Evolutionary conservation across 768 basidiomycete genomes (phyloP).

Genomic region (Phylloporus sp.): DNA sequence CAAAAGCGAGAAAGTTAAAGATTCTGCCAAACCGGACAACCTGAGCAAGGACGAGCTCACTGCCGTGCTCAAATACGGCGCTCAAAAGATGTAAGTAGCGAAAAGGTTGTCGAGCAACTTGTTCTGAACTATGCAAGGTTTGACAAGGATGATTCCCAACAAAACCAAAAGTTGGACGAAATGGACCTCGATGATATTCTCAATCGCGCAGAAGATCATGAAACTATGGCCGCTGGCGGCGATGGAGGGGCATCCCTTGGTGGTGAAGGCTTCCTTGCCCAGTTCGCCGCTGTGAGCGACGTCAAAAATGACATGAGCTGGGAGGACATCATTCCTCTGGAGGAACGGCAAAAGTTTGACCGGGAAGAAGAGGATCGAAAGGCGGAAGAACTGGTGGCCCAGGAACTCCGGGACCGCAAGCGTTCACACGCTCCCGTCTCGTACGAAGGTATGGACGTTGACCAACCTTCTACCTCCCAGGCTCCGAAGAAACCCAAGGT

Average conservation of each 20-base stretch:
- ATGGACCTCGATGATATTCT: conserved; percentile 99
- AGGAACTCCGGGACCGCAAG: conserved; percentile 73
- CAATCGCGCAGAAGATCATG: conserved; percentile 94
- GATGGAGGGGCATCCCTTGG: conserved; percentile 93
- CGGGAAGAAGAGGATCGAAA: conserved; percentile 74
- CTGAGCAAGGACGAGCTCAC: conserved; percentile 95
- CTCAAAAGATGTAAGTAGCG: conserved; percentile 83
- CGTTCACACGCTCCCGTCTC: conserved; percentile 83
- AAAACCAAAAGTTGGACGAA: conserved; percentile 94
- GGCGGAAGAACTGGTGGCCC: conserved; percentile 64
- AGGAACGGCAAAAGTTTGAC: conserved; percentile 82
- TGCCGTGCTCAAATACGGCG: conserved; percentile 97
- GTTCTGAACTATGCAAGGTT: conserved; percentile 53
- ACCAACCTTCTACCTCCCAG: conserved; percentile 59
- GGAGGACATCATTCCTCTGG: conserved; percentile 98
- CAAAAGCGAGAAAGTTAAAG: conserved; percentile 62
- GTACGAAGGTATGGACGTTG: conserved; percentile 93
- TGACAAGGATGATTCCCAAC: conserved; percentile 91
- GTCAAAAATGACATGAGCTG: conserved; percentile 98
- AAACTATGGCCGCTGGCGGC: conserved; percentile 78
- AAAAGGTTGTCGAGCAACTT: conserved; percentile 2
- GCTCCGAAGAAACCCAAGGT: conserved; percentile 72
- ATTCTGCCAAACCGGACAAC: conserved; percentile 72
- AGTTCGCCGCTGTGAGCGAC: conserved; percentile 94
- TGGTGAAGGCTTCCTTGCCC: conserved; percentile 93